Evolutionary conservation across 345 rosid species (phyloP).

Genomic region (Citrus medica): DNA sequence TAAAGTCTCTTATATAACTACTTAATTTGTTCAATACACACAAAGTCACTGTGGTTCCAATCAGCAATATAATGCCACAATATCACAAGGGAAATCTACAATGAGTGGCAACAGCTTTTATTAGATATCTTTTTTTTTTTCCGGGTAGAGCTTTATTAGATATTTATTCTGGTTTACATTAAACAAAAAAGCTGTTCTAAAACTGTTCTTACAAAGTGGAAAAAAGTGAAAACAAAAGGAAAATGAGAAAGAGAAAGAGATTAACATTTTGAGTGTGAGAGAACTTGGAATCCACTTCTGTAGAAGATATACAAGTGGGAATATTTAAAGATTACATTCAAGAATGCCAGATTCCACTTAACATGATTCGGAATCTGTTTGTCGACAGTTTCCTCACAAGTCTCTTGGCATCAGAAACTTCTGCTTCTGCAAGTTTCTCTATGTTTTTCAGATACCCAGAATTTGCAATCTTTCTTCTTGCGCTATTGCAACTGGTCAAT

Average conservation of each 20-base stretch:
- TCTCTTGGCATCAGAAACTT: slow-evolving; percentile 75
- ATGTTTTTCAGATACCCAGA: slow-evolving; percentile 80
- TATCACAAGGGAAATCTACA: slow-evolving; percentile 24
- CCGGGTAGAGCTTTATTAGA: neutral
- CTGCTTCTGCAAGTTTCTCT: slow-evolving; percentile 83
- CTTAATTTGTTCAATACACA: neutral
- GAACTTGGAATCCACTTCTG: slow-evolving; percentile 17
- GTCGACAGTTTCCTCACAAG: slow-evolving; percentile 75
- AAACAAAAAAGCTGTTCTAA: slow-evolving; percentile 32
- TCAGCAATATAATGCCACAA: slow-evolving; percentile 6
- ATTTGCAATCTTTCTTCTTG: slow-evolving; percentile 69
- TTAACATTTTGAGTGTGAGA: slow-evolving; percentile 6
- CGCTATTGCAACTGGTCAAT: slow-evolving; percentile 63
- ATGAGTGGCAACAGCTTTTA: slow-evolving; percentile 23
- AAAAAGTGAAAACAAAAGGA: slow-evolving; percentile 18
- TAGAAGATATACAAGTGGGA: slow-evolving; percentile 49
- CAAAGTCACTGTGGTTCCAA: slow-evolving; percentile 10
- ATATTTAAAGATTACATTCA: slow-evolving; percentile 22
- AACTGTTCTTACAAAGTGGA: slow-evolving; percentile 16
- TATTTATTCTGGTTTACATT: slow-evolving; percentile 31
- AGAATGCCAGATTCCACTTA: slow-evolving; percentile 81
- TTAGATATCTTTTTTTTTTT: slow-evolving; percentile 1
- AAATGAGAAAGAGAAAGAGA: neutral
- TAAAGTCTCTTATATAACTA: neutral
- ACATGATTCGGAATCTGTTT: slow-evolving; percentile 62